phyloP scores from a whole-genome alignment of 768 basidiomycete species.

The Leccinellum albellum region DNA sequence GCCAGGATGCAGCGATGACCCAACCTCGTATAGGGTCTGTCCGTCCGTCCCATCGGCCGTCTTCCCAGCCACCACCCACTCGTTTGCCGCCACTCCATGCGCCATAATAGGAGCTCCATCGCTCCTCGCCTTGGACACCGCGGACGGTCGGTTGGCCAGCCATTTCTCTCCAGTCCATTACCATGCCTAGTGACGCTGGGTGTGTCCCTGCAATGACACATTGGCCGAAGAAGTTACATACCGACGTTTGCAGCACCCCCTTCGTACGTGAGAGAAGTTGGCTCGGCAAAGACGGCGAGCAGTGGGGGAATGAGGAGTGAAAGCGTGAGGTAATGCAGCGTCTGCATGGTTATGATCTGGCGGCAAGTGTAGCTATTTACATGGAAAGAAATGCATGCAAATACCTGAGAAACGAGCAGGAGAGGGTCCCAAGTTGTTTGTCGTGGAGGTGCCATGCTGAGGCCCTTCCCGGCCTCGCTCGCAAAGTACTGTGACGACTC shows the following conservation, averaged over 20 bases:
- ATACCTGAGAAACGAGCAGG: slow-evolving; percentile 81
- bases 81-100: slow-evolving; percentile 81
- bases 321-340: slow-evolving; percentile 89
- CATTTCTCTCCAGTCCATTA: slow-evolving; percentile 99
- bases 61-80: slow-evolving; percentile 53
- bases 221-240: slow-evolving; percentile 32
- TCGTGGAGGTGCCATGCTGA: slow-evolving; percentile 36
- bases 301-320: slow-evolving; percentile 78
- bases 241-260: slow-evolving; percentile 79
- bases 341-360: slow-evolving; percentile 91
- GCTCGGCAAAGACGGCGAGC: slow-evolving; percentile 70
- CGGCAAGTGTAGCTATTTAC: neutral
- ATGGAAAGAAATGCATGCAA: neutral
- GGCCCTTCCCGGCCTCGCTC: neutral
- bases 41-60: slow-evolving; percentile 59
- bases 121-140: slow-evolving; percentile 56
- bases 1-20: slow-evolving; percentile 87
- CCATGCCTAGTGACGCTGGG: slow-evolving; percentile 53
- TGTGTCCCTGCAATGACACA: neutral
- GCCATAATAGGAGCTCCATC: slow-evolving; percentile 65
- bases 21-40: slow-evolving; percentile 82
- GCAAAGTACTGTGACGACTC: neutral
- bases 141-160: slow-evolving; percentile 77
- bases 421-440: slow-evolving; percentile 83
- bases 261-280: slow-evolving; percentile 64